A percentile compares a stretch with the other conserved stretches of the same genome.
phyloP scores from a whole-genome alignment of 2,329 filamentous ascomycete genomes.

The Stromatinia cepivora region DNA sequence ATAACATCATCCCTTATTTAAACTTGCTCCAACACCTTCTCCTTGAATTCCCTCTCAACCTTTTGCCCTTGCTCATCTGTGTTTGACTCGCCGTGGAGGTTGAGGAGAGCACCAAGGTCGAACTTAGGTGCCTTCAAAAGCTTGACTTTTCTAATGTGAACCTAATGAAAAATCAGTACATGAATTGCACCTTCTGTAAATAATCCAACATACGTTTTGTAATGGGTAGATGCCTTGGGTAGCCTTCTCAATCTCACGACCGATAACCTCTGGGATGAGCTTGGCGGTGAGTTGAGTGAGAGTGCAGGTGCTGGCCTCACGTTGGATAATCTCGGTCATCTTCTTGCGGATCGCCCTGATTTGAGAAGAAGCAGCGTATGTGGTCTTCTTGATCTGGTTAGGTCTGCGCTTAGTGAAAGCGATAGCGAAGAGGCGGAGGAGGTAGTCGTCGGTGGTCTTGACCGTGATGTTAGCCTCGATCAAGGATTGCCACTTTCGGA shows the following conservation, averaged over 20 bases:
- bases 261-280: constrained; percentile 99
- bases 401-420: constrained; percentile 98
- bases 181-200: constrained; percentile 10
- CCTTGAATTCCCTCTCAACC: constrained; percentile 99
- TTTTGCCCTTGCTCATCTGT: constrained; percentile 97
- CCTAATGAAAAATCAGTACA: constrained; percentile 57
- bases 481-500: constrained; percentile 99
- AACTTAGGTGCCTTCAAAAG: constrained; percentile 98
- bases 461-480: constrained; percentile 99
- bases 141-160: constrained; percentile 99
- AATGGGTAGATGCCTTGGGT: constrained; percentile 99
- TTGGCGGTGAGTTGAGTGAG: constrained; percentile 96
- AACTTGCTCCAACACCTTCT: constrained; percentile 90
- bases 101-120: constrained; percentile 93
- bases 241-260: constrained; percentile 99
- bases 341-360: constrained; percentile 98
- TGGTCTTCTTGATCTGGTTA: constrained; percentile 99
- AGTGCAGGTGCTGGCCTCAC: constrained; percentile 92
- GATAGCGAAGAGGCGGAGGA: constrained; percentile 97
- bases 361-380: constrained; percentile 94
- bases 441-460: constrained; percentile 99
- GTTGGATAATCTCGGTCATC: constrained; percentile 99
- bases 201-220: constrained; percentile 75
- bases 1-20: constrained; percentile 54
- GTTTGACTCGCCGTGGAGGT: constrained; percentile 94